Conservation (phyloP, 164 flowering plant species). For the Protea cynaroides region DNA sequence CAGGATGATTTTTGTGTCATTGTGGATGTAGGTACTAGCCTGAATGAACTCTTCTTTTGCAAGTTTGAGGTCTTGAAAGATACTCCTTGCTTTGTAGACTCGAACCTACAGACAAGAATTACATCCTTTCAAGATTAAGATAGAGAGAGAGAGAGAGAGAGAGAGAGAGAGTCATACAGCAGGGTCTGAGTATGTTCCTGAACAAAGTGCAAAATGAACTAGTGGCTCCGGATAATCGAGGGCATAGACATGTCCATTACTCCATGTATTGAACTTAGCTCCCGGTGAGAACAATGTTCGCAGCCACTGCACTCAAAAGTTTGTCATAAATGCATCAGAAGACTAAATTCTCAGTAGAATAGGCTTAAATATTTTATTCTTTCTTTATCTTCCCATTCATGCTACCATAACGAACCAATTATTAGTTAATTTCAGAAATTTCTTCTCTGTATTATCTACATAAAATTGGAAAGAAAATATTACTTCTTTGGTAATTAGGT, state of each 20-base stretch:
- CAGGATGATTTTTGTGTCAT: conserved; percentile 42
- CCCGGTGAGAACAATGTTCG: conserved; percentile 40
- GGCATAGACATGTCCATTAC: conserved; percentile 38
- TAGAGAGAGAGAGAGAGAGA: not conserved
- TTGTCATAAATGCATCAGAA: not conserved
- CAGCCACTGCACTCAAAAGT: conserved; percentile 47
- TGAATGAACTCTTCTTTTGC: conserved; percentile 50
- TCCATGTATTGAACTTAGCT: conserved; percentile 27
- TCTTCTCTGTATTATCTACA: too few species aligned
- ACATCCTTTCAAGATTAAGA: not conserved
- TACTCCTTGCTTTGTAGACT: conserved; percentile 39
- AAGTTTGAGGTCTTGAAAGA: conserved; percentile 41
- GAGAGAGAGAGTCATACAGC: conserved; percentile 30
- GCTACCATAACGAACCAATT: too few species aligned
- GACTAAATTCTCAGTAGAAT: too few species aligned
- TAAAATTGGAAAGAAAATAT: not conserved
- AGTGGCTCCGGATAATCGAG: conserved; percentile 65
- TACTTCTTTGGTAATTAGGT: not conserved
- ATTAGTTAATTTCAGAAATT: too few species aligned
- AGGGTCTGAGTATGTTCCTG: conserved; percentile 59
- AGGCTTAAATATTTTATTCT: too few species aligned
- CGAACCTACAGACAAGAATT: conserved; percentile 35
- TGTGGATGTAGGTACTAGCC: conserved; percentile 30
- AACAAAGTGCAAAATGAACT: conserved; percentile 65
- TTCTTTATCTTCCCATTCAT: too few species aligned